Conservation (phyloP, 257 asterid genomes). For the Solanum microdontum region DNA sequence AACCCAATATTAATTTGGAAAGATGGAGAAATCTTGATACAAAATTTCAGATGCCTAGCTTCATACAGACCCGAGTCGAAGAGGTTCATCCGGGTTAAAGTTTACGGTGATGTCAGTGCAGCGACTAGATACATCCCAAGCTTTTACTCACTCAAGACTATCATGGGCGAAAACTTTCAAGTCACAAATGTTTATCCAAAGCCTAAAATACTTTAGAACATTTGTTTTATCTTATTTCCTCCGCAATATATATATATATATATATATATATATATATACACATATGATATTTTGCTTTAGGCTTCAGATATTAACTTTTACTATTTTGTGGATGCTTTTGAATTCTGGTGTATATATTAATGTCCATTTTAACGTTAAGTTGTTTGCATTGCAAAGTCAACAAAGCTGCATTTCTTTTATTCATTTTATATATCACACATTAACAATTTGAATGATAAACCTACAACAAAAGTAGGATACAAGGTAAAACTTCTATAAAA, state of each 20-base stretch:
- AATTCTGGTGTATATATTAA: too few relatives aligned
- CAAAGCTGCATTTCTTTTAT: neutral
- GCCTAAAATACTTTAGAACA: neutral
- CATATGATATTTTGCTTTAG: too few relatives aligned
- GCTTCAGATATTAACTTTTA: too few relatives aligned
- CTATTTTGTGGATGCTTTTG: neutral
- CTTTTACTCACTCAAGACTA: neutral
- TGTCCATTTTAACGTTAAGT: neutral
- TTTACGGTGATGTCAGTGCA: neutral
- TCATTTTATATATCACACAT: neutral
- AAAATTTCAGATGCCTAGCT: neutral
- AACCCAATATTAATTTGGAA: neutral
- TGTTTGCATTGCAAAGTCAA: neutral
- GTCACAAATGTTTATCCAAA: neutral
- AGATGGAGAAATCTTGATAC: neutral
- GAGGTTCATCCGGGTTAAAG: neutral
- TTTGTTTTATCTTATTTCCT: too few relatives aligned
- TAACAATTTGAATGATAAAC: neutral
- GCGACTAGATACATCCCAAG: neutral
- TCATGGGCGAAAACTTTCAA: neutral
- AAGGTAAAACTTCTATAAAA: neutral
- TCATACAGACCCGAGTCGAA: neutral
- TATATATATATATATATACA: too few relatives aligned
- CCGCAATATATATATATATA: too few relatives aligned
- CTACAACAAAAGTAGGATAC: neutral